Evolutionary conservation across 129 eudicot species (phyloP).

Genomic region (Kitagawia praeruptora): DNA sequence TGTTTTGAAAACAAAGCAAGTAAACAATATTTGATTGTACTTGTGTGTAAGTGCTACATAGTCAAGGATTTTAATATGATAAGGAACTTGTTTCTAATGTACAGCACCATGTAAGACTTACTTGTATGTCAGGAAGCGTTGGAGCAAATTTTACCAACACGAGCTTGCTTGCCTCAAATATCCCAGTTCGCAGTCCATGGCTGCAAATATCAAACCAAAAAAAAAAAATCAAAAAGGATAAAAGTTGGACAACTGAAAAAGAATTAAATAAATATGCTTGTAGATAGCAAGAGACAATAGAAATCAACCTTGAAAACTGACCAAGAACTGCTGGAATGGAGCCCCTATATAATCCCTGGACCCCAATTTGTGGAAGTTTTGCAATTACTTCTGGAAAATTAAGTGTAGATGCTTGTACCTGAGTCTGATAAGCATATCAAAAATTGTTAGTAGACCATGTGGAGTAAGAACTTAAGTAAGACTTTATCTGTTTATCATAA

Average conservation of each 20-base stretch:
- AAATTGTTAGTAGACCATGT: constrained; percentile 14
- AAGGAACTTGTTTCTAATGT: not conserved
- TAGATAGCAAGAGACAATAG: not conserved
- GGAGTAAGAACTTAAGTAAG: not conserved
- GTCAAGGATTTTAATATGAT: not conserved
- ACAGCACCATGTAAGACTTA: constrained; percentile 6
- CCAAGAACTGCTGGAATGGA: constrained; percentile 91
- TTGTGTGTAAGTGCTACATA: not conserved
- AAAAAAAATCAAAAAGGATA: no score
- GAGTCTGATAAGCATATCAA: constrained; percentile 45
- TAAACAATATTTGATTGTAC: not conserved
- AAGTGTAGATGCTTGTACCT: constrained; percentile 85
- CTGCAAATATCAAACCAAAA: constrained; percentile 12
- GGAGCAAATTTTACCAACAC: constrained; percentile 28
- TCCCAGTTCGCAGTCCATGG: constrained; percentile 43
- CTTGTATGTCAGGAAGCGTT: constrained; percentile 35
- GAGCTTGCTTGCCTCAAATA: constrained; percentile 36
- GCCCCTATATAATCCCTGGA: constrained; percentile 75
- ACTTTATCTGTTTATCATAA: not conserved
- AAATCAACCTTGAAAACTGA: constrained; percentile 75
- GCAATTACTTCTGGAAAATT: constrained; percentile 76
- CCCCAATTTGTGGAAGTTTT: constrained; percentile 85
- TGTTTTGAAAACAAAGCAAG: not conserved
- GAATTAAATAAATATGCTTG: not conserved
- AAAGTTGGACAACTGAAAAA: not conserved